Evolutionary conservation across 2,329 filamentous ascomycete species (phyloP).

Genomic region (Neonectria magnoliae): DNA sequence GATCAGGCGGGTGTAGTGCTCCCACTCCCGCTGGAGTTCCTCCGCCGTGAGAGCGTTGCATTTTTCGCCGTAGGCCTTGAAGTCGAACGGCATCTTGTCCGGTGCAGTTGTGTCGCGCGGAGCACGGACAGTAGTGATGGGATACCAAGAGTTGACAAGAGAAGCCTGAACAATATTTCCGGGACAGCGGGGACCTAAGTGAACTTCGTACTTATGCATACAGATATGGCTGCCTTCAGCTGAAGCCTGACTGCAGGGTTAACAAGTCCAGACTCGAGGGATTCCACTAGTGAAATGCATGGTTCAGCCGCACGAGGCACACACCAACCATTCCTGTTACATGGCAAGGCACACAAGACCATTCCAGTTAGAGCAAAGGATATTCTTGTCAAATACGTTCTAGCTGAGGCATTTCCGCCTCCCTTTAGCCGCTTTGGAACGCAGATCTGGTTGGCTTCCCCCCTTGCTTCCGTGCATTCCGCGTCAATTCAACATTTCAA

Average conservation of each 20-base stretch:
- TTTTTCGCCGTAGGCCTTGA: constrained; percentile 51
- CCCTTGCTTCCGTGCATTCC: not conserved
- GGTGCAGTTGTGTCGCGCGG: not conserved
- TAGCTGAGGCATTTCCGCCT: too few relatives aligned
- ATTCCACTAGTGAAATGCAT: not conserved
- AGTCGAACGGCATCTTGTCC: constrained; percentile 52
- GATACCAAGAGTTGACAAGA: not conserved
- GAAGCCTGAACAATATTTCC: not conserved
- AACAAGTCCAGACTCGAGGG: not conserved
- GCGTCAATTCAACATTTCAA: not conserved
- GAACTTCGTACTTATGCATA: not conserved
- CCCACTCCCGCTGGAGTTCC: constrained; percentile 53
- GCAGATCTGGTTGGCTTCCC: not conserved
- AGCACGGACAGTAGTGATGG: not conserved
- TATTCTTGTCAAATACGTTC: not conserved
- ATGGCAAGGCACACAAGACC: not conserved
- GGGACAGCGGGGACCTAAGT: not conserved
- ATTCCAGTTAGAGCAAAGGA: not conserved
- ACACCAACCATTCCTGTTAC: not conserved
- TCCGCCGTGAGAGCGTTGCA: constrained; percentile 49
- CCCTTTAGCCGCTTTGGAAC: too few relatives aligned
- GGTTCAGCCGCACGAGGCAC: not conserved
- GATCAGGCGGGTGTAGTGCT: constrained; percentile 55
- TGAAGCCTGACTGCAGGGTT: not conserved
- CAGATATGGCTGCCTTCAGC: not conserved